phyloP scores from a whole-genome alignment of 2,329 filamentous ascomycete genomes.

The Trichoderma polysporum region DNA sequence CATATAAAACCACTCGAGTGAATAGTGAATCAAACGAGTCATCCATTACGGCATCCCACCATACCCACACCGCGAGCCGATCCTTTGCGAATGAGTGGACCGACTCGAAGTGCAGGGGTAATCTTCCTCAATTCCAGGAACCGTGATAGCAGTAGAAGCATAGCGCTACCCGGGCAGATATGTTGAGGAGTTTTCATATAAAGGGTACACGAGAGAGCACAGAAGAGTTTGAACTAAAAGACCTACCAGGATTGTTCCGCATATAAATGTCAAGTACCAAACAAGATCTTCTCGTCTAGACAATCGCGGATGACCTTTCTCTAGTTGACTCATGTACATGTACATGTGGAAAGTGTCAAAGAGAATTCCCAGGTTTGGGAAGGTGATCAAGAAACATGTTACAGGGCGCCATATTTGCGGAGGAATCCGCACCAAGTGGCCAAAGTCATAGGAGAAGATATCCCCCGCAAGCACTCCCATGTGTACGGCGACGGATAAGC shows the following conservation, averaged over 20 bases:
- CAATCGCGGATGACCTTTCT: conserved; percentile 71
- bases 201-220: conserved; percentile 15
- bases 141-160: conserved; percentile 69
- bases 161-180: conserved; percentile 77
- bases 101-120: conserved; percentile 62
- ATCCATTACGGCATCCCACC: conserved; percentile 74
- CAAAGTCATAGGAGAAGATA: conserved; percentile 53
- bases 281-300: conserved; percentile 73
- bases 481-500: conserved; percentile 60
- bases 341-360: conserved; percentile 77
- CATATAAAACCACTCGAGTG: conserved; percentile 58
- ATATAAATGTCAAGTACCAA: conserved; percentile 75
- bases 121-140: conserved; percentile 85
- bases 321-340: conserved; percentile 72
- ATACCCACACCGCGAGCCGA: conserved; percentile 66
- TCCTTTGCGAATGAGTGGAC: conserved; percentile 68
- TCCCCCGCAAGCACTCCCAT: conserved; percentile 51
- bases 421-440: conserved; percentile 51
- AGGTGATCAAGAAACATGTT: conserved; percentile 45
- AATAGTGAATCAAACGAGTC: conserved; percentile 62
- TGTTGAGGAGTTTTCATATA: conserved; percentile 46
- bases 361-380: conserved; percentile 50
- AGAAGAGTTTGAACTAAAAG: conserved; percentile 20
- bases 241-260: conserved; percentile 75
- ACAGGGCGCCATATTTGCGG: conserved; percentile 46